Evolutionary conservation across 2,329 filamentous ascomycete species (phyloP).

Genomic region (Fusarium buharicum): DNA sequence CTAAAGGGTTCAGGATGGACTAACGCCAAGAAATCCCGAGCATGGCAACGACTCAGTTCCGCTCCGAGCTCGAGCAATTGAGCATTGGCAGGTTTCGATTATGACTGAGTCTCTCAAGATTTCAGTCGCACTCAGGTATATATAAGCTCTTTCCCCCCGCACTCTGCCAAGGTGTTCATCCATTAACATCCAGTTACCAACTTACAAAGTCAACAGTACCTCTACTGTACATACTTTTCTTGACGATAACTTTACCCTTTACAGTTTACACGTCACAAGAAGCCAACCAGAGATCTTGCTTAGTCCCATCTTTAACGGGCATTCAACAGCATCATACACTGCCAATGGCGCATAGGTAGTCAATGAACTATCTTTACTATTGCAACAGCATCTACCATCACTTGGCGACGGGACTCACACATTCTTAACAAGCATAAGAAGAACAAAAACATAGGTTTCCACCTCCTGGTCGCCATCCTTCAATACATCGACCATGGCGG

Average conservation of each 20-base stretch:
- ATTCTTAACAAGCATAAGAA: conserved; percentile 7
- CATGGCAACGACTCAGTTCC: conserved; percentile 36
- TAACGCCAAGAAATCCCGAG: conserved; percentile 33
- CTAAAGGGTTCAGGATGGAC: conserved; percentile 34
- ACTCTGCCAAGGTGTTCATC: conserved; percentile 19
- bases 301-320: conserved; percentile 5
- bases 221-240: conserved; percentile 9
- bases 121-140: conserved; percentile 32
- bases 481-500: conserved; percentile 53
- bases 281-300: not conserved
- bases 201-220: conserved; percentile 20
- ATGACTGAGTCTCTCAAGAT: conserved; percentile 27
- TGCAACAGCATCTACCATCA: not conserved
- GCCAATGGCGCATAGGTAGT: conserved; percentile 35
- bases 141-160: conserved; percentile 37
- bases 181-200: conserved; percentile 3
- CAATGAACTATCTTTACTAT: conserved; percentile 6
- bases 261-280: not conserved
- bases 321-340: conserved; percentile 6
- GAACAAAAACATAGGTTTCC: conserved; percentile 11
- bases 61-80: conserved; percentile 3
- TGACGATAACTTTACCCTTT: not conserved
- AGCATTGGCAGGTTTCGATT: conserved; percentile 2
- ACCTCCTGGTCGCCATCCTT: conserved; percentile 8
- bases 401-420: conserved; percentile 2